Evolutionary conservation across 2,329 filamentous ascomycete genomes (phyloP).

Genomic region (Fusarium protoensiforme): DNA sequence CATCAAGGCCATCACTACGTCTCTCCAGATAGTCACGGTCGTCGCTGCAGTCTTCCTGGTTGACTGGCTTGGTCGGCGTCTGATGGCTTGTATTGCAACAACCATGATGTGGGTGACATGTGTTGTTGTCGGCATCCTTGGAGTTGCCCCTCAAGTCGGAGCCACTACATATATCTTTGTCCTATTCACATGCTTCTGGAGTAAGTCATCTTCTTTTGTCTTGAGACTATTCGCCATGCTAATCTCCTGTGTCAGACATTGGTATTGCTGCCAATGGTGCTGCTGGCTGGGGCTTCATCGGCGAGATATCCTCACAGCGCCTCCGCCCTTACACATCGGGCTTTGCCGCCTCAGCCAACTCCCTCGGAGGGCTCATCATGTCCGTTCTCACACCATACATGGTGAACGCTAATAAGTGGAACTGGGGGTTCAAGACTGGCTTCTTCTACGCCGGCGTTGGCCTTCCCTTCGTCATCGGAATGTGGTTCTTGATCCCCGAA

Average conservation of each 20-base stretch:
- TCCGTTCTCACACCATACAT: neutral
- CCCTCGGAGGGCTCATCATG: neutral
- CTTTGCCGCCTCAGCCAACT: neutral
- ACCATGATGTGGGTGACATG: neutral
- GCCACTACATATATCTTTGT: neutral
- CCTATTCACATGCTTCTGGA: neutral
- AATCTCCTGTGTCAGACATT: neutral
- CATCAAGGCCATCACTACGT: neutral
- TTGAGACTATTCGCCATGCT: neutral
- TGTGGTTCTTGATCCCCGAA: neutral
- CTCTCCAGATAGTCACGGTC: neutral
- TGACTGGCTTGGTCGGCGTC: neutral
- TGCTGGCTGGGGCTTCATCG: neutral
- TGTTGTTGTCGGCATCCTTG: neutral
- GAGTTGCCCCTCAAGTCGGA: neutral
- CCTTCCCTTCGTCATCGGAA: neutral
- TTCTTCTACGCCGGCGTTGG: neutral
- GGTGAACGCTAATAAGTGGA: neutral
- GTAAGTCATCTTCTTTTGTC: neutral
- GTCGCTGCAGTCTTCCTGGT: neutral
- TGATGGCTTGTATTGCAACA: neutral
- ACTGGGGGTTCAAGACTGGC: neutral
- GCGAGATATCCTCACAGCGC: neutral
- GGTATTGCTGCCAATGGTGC: neutral
- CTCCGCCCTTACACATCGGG: neutral